Base-by-base conservation (phyloP, 805 yeast genomes). In the Cyberlindnera nakhonratchasimensis region DNA sequence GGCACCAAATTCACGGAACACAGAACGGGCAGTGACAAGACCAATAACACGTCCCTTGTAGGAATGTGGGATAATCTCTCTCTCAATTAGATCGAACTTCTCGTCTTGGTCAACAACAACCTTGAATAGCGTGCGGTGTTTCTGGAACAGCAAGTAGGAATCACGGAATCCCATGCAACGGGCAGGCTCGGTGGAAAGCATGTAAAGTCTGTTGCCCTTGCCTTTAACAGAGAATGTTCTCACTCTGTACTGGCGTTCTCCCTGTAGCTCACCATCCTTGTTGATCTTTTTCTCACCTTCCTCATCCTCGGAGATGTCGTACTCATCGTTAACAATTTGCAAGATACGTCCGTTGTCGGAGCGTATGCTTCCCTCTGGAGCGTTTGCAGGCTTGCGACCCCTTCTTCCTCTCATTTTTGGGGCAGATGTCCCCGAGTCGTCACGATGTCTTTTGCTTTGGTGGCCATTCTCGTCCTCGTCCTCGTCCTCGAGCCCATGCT, bases 161-260 rank as follows among this genome's bases (percentile, higher is more conserved):
- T 91, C 97, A 53, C 96, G 75, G 66, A 89, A 86, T 4, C 97
- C 98, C 47, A 91, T 88, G 56, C 91, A 80, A 53, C 98, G 76
- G 1, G 99, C 97, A 3, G 96, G 96, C 59, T 93, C 99, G 0
- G 98, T 90, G 2, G 96, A 82, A 36, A 93, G 76, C 96, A 91
- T 90, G 63, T 79, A 93, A 44, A 81, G 70, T 50, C 81, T 72
- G 17, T 79, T 77, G 8, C 96, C 96, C 42, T 78, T 66, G 14
- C 65, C 67, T 18, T 52, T 44, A 8, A 84, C 69, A 6, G 80
- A 80, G 62, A 86, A 86, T 0, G 84, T 75, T 46, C 82, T 75
- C 42, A 82, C 79, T 45, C 90, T 72, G 66, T 76, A 91, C 55
- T 78, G 77, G 50, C 97, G 75, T 14, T 79, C 90, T 4, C 85